Conservation (phyloP, 2,329 filamentous ascomycete species). For the Diaporthe destruens region DNA sequence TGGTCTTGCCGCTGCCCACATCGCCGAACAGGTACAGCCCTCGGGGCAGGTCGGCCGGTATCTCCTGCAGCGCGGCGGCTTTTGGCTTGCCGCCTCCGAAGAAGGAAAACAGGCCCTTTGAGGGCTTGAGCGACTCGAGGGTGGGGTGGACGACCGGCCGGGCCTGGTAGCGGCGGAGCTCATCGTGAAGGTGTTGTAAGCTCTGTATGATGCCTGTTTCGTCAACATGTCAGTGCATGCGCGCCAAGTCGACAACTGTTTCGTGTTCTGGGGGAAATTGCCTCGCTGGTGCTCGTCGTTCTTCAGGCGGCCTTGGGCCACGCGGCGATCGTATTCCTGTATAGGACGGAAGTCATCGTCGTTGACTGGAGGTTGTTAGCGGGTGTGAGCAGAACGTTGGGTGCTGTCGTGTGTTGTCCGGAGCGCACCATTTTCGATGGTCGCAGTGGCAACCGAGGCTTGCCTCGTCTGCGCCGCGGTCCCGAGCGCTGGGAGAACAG, state of each 20-base stretch:
- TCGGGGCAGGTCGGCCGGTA: slow-evolving; percentile 82
- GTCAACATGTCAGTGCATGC: slow-evolving; percentile 40
- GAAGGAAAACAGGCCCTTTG: slow-evolving; percentile 69
- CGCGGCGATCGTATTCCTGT: slow-evolving; percentile 87
- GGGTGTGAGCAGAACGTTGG: neutral
- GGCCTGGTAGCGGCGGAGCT: slow-evolving; percentile 79
- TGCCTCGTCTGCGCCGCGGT: slow-evolving; percentile 41
- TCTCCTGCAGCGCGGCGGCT: slow-evolving; percentile 59
- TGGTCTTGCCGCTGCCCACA: slow-evolving; percentile 97
- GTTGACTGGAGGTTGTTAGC: slow-evolving; percentile 44
- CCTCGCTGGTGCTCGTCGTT: slow-evolving; percentile 94
- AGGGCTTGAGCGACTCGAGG: slow-evolving; percentile 75
- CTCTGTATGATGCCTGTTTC: slow-evolving; percentile 83
- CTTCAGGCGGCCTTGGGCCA: slow-evolving; percentile 78
- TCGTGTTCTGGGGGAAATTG: slow-evolving; percentile 55
- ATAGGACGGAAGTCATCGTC: slow-evolving; percentile 74
- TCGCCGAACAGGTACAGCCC: slow-evolving; percentile 97
- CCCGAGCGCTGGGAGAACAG: slow-evolving; percentile 41
- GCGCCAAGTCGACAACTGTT: neutral
- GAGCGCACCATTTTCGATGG: slow-evolving; percentile 43
- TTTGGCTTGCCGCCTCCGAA: slow-evolving; percentile 68
- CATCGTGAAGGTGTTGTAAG: slow-evolving; percentile 89
- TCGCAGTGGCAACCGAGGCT: slow-evolving; percentile 43
- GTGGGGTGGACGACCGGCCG: slow-evolving; percentile 82
- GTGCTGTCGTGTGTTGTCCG: neutral